Base-by-base conservation (phyloP, 2,329 filamentous ascomycete species). In the Ophiocordyceps camponoti-rufipedis region DNA sequence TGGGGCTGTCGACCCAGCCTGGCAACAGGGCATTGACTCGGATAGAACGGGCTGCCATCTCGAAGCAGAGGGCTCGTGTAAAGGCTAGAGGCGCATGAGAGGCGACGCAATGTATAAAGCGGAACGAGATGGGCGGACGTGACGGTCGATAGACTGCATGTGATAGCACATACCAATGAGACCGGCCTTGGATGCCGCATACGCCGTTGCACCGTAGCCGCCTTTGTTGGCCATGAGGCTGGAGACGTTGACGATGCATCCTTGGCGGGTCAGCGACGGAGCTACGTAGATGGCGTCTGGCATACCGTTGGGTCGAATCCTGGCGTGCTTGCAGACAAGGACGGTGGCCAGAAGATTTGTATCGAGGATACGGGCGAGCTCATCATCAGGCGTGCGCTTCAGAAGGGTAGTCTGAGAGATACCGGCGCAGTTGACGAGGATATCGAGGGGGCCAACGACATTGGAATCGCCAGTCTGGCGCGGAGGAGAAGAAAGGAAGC, bases 401-500 rank as follows among this genome's bases (percentile, higher is more conserved):
- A 91, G 69, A 1, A 85, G 65, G 0, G 70, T 73, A 12, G 70
- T 71, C 52, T 86, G 78, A 0, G 80, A 70, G 19, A 87, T 67
- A 10, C 86, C 87, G 0, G 86, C 86, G 28, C 83, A 82, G 56
- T 94, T 93, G 50, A 94, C 71, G 1, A 94, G 71, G 29, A 89
- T 66, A 54, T 75, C 69, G 9, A 67, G 51, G 9, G 57, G 54
- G 0, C 62, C 62, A 33, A 64, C 55, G 35, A 47, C 23, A 12
- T 40, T 28, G 31, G 42, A 41, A 3, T 44, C 32, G 6, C 28
- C n/a, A 13, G 42, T n/a, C 42, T 32, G 42, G 14, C 35, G 35
- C 5, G 23, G n/a, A 6, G 14, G 31, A 33, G 31, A 33, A n/a
- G 33, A 35, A 35, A n/a, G 14, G 14, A 23, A 23, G 23, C 12